Evolutionary conservation across 768 basidiomycete genomes (phyloP), one percentile per base, ranked within the genome.

Genomic region (Clitopilus passeckerianus): DNA sequence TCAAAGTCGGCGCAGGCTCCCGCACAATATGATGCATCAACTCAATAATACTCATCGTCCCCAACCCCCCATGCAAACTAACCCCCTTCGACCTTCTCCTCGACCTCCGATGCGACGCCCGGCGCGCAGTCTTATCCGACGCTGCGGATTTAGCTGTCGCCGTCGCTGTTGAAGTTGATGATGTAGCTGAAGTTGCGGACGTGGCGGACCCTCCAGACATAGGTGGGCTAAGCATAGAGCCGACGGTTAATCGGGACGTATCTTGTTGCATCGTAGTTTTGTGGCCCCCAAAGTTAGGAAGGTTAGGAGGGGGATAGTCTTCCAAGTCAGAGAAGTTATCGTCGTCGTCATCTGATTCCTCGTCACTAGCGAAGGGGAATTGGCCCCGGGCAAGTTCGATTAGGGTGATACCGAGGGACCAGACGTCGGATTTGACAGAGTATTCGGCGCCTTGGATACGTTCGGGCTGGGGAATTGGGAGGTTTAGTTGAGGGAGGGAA

Each of bases 371-470:
- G 75, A 98, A 99, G n/a, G 97, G 97, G 81, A 99, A 99, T 20
- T 94, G 89, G 12, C 95, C 95, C 24, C 95, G 84, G 0, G 95
- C 97, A 44, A 99, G 86, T 75, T 99, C 97, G 70, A 98, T 94
- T 41, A 98, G 80, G 5, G 94, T 91, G 70, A 99, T 95, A 33
- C 97, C 97, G 53, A 98, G 84, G 0, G 96, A 98, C 97, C 97
- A 99, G 5, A 98, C 95, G 67, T 99, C 97, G 3, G 95, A 98
- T 74, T 98, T 98, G 75, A 99, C 95, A 30, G 94, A 94, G 72
- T 99, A 98, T 69, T 93, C 91, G 1, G 94, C 94, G 56, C 97
- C 97, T 76, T 98, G 95, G 74, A 99, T 98, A 59, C 97, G 94
- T 70, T 98, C 97, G 20, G 97, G 97, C 97, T 99, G 73, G 52